A percentile compares a stretch with the other conserved stretches of the same genome.
phyloP scores from a whole-genome alignment of 129 eudicot genomes.

The Saposhnikovia divaricata region DNA sequence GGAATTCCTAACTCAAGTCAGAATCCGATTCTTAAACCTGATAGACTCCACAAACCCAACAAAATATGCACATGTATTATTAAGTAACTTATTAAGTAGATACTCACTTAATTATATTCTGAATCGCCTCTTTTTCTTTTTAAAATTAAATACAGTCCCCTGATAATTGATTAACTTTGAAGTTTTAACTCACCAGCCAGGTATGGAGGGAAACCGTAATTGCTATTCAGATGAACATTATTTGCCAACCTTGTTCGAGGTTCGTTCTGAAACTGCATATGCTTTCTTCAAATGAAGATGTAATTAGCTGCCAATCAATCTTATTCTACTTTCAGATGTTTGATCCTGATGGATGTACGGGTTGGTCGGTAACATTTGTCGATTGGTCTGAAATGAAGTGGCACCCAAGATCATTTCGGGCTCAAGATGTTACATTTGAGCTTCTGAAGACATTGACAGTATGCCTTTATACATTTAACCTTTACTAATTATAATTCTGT shows the following conservation, averaged over 20 bases:
- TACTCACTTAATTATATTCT: background rate
- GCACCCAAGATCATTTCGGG: constrained; percentile 72
- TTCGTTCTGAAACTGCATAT: constrained; percentile 13
- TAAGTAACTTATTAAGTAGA: too few relatives aligned
- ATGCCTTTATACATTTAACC: background rate
- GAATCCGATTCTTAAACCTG: too few relatives aligned
- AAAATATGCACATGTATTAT: background rate
- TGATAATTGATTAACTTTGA: background rate
- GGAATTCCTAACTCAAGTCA: too few relatives aligned
- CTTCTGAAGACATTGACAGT: constrained; percentile 68
- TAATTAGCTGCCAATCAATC: background rate
- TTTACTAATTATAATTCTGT: background rate
- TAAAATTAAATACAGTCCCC: background rate
- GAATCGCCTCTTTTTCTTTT: background rate
- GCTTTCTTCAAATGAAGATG: background rate
- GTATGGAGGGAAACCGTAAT: constrained; percentile 50
- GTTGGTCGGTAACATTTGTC: constrained; percentile 80
- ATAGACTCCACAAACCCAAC: too few relatives aligned
- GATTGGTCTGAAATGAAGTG: constrained; percentile 95
- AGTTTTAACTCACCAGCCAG: constrained; percentile 41
- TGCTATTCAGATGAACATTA: constrained; percentile 81
- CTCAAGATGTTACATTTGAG: constrained; percentile 48
- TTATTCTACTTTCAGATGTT: constrained; percentile 44
- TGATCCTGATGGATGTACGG: constrained; percentile 66
- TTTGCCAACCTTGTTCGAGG: constrained; percentile 58